Evolutionary conservation across 106 monocot genomes (phyloP).

Genomic region (Acorus gramineus): DNA sequence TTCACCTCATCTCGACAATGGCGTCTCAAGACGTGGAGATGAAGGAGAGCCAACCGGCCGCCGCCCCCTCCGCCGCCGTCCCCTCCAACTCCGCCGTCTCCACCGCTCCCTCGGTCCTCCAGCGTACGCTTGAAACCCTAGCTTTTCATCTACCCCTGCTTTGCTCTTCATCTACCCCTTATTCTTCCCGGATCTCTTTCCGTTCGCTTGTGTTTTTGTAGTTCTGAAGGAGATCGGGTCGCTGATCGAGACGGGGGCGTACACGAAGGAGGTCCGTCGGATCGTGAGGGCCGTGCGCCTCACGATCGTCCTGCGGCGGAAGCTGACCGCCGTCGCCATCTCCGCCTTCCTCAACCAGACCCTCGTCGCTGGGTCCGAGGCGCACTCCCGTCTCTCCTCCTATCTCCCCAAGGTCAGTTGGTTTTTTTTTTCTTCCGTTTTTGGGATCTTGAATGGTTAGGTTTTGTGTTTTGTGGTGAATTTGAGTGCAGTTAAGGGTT

Average conservation of each 20-base stretch:
- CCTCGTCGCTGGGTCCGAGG: slow-evolving; percentile 61
- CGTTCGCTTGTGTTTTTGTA: slow-evolving; percentile 10
- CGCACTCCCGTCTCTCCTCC: slow-evolving; percentile 37
- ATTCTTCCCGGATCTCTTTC: not conserved
- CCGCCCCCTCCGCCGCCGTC: no score
- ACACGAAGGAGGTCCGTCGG: slow-evolving; percentile 77
- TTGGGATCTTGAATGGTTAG: no score
- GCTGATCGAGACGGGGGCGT: slow-evolving; percentile 75
- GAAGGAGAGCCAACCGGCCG: slow-evolving; percentile 27
- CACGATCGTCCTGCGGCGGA: slow-evolving; percentile 63
- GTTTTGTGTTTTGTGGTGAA: not conserved
- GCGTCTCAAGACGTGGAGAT: slow-evolving; percentile 43
- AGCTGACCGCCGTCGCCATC: slow-evolving; percentile 35
- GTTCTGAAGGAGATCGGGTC: slow-evolving; percentile 87
- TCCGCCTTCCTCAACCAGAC: slow-evolving; percentile 39
- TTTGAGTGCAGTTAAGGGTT: not conserved
- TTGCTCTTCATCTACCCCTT: not conserved
- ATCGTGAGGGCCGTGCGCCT: slow-evolving; percentile 82
- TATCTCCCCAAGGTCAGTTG: slow-evolving; percentile 62
- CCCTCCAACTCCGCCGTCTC: slow-evolving; percentile 22
- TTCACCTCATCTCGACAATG: not conserved
- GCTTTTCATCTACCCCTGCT: not conserved
- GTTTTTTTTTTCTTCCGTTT: not conserved
- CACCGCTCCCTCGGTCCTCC: slow-evolving; percentile 31
- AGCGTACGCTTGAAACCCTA: slow-evolving; percentile 25